Percentiles rank a stretch among this genome's conserved stretches.
phyloP scores from a whole-genome alignment of 2,329 filamentous ascomycete genomes.

The Hymenoscyphus fraxineus region DNA sequence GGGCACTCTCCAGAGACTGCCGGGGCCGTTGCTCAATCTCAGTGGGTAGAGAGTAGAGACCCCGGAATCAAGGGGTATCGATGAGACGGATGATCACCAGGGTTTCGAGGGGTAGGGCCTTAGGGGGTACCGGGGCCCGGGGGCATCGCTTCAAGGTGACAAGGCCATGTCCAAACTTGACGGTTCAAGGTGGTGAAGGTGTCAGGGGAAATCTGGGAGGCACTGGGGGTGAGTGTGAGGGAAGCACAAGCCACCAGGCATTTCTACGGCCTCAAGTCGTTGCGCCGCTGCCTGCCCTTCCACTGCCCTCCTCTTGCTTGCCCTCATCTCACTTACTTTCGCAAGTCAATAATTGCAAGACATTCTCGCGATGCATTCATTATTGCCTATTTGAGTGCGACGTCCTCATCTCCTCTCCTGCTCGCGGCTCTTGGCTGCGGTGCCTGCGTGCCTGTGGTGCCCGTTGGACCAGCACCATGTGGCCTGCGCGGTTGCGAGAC shows the following conservation, averaged over 20 bases:
- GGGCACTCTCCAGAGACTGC: conserved; percentile 12
- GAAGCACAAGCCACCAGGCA: not conserved
- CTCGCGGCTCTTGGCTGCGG: not conserved
- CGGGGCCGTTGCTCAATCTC: conserved; percentile 10
- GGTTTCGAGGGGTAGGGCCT: not conserved
- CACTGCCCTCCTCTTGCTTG: not conserved
- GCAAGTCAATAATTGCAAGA: no score
- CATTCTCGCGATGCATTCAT: conserved; percentile 17
- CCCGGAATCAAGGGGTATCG: conserved; percentile 1
- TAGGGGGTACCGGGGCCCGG: no score
- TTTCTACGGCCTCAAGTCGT: not conserved
- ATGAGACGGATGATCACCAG: conserved; percentile 18
- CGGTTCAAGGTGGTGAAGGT: no score
- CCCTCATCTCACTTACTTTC: no score
- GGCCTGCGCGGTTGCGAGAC: not conserved
- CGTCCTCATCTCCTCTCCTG: conserved; percentile 9
- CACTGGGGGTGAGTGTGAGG: no score
- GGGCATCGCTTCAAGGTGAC: not conserved
- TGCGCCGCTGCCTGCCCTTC: not conserved
- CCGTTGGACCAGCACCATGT: not conserved
- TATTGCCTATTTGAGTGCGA: conserved; percentile 13
- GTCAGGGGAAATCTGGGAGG: no score
- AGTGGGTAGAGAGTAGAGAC: conserved; percentile 17
- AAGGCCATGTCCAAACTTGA: not conserved
- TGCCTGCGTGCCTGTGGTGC: no score